These are phyloP conservation scores for Scenedesmus sp. DNA, from an alignment of 163 green algal species.

Conservation along the genomic window DNA sequence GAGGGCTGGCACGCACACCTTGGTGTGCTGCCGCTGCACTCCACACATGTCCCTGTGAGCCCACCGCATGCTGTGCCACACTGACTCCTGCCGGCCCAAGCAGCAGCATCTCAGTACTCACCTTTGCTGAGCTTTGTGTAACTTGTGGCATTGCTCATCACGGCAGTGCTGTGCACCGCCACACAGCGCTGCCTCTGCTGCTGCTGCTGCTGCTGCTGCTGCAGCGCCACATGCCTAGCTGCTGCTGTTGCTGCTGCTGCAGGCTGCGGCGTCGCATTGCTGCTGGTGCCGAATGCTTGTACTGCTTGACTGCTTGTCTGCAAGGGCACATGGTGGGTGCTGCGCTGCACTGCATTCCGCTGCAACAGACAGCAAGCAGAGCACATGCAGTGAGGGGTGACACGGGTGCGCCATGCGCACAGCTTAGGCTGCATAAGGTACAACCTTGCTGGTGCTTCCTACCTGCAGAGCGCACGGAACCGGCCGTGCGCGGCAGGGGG, in stretches of 20 bases:
- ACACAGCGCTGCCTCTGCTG: conserved; percentile 20
- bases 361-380: not conserved
- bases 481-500: not conserved
- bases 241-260: not conserved
- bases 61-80: not conserved
- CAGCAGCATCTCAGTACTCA: not conserved
- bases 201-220: conserved; percentile 25
- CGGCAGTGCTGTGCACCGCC: conserved; percentile 11
- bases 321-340: not conserved
- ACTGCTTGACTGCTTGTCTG: not conserved
- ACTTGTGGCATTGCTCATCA: not conserved
- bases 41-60: not conserved
- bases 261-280: not conserved
- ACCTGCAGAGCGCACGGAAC: not conserved
- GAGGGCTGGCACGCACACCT: no score
- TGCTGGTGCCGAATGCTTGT: not conserved
- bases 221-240: not conserved
- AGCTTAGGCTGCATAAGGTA: not conserved
- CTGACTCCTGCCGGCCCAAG: not conserved
- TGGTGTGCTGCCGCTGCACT: no score
- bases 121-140: conserved; percentile 9
- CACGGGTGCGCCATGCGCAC: not conserved
- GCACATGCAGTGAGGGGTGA: not conserved
- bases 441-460: not conserved
- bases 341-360: not conserved